phyloP scores from a whole-genome alignment of 2,329 filamentous ascomycete genomes.

The Tricladium varicosporioides region DNA sequence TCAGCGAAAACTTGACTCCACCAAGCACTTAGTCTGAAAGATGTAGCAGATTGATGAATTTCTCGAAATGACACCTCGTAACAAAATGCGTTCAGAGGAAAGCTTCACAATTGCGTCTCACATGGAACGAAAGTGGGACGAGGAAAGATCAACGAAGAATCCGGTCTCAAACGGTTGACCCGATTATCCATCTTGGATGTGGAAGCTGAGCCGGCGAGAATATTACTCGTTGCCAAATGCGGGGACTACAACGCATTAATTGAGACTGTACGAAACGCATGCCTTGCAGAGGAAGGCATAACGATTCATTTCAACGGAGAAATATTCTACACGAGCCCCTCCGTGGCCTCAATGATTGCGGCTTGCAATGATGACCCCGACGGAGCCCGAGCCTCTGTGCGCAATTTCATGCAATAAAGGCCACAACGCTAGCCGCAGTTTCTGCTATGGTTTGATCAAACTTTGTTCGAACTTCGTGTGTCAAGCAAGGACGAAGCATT shows the following conservation, averaged over 20 bases:
- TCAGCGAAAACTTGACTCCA: not conserved
- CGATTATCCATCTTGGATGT: not conserved
- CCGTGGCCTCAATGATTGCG: slow-evolving; percentile 9
- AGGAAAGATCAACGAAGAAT: not conserved
- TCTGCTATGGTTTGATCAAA: slow-evolving; percentile 9
- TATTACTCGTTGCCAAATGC: slow-evolving; percentile 5
- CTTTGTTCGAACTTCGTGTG: slow-evolving; percentile 9
- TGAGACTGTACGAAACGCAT: slow-evolving; percentile 1
- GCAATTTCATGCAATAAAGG: slow-evolving; percentile 19
- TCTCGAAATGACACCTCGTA: slow-evolving; percentile 20
- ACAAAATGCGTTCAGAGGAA: slow-evolving; percentile 6
- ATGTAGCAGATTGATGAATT: not conserved
- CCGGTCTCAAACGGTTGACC: slow-evolving; percentile 11
- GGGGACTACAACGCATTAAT: slow-evolving; percentile 3
- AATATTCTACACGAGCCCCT: slow-evolving; percentile 26
- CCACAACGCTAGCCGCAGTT: not conserved
- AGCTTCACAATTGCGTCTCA: slow-evolving; percentile 9
- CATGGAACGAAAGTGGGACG: slow-evolving; percentile 15
- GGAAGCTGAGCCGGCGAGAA: not conserved
- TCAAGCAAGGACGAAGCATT: not conserved
- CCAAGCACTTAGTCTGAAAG: not conserved
- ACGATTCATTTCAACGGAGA: slow-evolving; percentile 29
- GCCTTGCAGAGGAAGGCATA: slow-evolving; percentile 21
- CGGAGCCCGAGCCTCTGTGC: slow-evolving; percentile 19
- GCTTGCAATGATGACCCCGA: slow-evolving; percentile 15